These are phyloP conservation scores for Colletotrichum coccodes DNA, from an alignment of 2,329 filamentous ascomycete species.

Conservation along the genomic window DNA sequence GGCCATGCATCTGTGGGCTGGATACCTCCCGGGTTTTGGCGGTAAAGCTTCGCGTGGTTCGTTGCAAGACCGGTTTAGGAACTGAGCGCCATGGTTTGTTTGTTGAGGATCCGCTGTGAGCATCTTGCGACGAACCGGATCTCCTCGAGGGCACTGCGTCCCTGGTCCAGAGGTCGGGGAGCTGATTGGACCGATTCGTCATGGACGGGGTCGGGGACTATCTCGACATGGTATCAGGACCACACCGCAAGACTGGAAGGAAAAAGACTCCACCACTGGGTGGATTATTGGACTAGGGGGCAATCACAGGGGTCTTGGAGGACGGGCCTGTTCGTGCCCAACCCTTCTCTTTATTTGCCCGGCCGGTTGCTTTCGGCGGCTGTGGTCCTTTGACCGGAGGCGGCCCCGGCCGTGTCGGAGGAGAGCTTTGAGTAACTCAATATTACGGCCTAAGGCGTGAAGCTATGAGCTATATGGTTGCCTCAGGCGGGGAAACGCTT, in stretches of 20 bases:
- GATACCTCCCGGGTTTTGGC: slow-evolving; percentile 13
- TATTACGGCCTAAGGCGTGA: neutral
- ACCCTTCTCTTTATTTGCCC: neutral
- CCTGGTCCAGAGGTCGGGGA: neutral
- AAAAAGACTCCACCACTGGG: slow-evolving; percentile 6
- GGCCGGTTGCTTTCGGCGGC: neutral
- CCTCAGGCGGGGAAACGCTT: neutral
- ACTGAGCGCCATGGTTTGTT: slow-evolving; percentile 13
- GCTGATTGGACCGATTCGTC: slow-evolving; percentile 13
- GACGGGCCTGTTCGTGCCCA: slow-evolving; percentile 19
- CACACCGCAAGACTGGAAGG: slow-evolving; percentile 29
- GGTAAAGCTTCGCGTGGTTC: slow-evolving; percentile 25
- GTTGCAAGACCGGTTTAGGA: slow-evolving; percentile 1
- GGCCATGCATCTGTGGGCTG: slow-evolving; percentile 14
- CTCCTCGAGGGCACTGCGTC: neutral
- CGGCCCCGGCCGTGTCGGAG: neutral
- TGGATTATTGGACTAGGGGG: slow-evolving; percentile 8
- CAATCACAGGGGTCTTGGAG: neutral
- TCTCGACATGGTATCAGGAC: neutral
- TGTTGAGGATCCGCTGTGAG: slow-evolving; percentile 15
- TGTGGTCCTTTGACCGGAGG: neutral
- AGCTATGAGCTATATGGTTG: neutral
- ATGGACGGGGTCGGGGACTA: slow-evolving; percentile 3
- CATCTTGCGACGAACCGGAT: slow-evolving; percentile 20
- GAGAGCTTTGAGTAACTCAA: neutral